Conservation (phyloP, 148 eudicot species). For the Silene uniflora region DNA sequence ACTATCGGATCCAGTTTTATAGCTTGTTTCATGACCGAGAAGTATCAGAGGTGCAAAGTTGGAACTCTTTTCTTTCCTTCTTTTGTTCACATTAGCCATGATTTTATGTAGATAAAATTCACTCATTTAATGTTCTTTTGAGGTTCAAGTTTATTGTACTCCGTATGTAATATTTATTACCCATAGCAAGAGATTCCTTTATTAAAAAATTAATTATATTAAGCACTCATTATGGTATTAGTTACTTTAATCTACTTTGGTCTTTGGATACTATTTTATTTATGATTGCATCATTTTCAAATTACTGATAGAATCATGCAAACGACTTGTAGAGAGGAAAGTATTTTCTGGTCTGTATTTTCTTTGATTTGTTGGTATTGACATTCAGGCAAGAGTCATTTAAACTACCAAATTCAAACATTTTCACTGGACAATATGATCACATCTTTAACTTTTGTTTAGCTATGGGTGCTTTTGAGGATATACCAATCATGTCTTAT, state of each 20-base stretch:
- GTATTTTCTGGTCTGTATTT: background rate
- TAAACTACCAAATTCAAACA: background rate
- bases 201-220: too few species aligned
- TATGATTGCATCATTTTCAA: background rate
- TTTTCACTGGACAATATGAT: background rate
- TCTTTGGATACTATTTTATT: background rate
- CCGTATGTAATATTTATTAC: too few species aligned
- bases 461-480: background rate
- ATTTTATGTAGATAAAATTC: background rate
- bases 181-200: too few species aligned
- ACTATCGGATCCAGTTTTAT: slow-evolving; percentile 79
- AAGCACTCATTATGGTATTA: too few species aligned
- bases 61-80: background rate
- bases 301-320: background rate
- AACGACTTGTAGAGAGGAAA: background rate
- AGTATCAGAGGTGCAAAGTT: slow-evolving; percentile 58
- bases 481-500: background rate
- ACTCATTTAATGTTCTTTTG: background rate
- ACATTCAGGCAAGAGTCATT: background rate
- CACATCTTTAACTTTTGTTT: background rate
- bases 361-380: background rate
- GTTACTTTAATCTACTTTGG: background rate
- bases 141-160: background rate
- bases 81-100: background rate
- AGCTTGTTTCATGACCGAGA: slow-evolving; percentile 84